Percentiles rank a stretch among this genome's conserved stretches.
These are phyloP conservation scores for Paramecium pentaurelia DNA, from an alignment of 73 alveolate species.

Conservation along the genomic window DNA sequence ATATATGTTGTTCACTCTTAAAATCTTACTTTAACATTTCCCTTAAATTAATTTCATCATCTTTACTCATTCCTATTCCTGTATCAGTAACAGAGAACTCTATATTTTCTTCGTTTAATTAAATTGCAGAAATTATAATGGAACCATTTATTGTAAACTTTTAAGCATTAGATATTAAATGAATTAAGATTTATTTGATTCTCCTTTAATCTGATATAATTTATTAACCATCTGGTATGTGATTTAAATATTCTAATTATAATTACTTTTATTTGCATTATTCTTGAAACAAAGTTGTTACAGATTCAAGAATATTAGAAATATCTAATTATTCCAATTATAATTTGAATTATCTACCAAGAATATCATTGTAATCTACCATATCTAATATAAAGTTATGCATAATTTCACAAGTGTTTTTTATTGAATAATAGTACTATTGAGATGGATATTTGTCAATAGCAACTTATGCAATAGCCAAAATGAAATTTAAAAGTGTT, in stretches of 20 bases:
- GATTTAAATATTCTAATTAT: not conserved
- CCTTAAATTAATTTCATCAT: not conserved
- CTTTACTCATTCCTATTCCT: not conserved
- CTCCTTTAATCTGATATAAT: conserved; percentile 12
- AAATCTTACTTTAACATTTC: not conserved
- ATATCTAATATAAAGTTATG: not conserved
- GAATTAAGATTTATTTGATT: not conserved
- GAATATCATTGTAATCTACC: conserved; percentile 29
- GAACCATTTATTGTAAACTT: conserved; percentile 15
- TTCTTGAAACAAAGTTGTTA: not conserved
- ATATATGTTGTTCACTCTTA: not conserved
- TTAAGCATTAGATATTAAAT: not conserved
- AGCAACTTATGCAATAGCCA: conserved; percentile 1
- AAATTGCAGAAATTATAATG: not conserved
- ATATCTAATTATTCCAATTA: not conserved
- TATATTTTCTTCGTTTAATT: not conserved
- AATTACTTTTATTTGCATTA: not conserved
- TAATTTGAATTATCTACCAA: not conserved
- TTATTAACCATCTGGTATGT: not conserved
- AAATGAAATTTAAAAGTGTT: not conserved
- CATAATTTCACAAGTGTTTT: conserved; percentile 5
- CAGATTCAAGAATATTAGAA: not conserved
- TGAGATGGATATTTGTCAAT: not conserved
- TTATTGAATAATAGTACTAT: not conserved
- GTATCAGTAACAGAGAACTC: not conserved